Percentiles rank a stretch among this genome's conserved stretches.
phyloP scores from a whole-genome alignment of 352 stramenopile species.

The Proteromonas lacertae region DNA sequence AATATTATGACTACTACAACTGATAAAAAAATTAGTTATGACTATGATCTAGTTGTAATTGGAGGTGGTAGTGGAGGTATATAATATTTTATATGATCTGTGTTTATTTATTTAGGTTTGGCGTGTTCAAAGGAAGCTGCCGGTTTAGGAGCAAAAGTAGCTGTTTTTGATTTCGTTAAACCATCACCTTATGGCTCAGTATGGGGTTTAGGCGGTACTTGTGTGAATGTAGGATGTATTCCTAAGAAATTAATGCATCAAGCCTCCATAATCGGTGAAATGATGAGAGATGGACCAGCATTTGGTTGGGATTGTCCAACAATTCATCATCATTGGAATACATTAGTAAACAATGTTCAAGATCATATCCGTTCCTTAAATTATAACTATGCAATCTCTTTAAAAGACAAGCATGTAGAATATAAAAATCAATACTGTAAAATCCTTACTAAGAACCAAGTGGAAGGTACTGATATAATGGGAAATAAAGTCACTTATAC shows the following conservation, averaged over 20 bases:
- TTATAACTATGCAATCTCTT: slow-evolving; percentile 85
- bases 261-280: slow-evolving; percentile 49
- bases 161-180: slow-evolving; percentile 74
- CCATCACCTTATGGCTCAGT: slow-evolving; percentile 9
- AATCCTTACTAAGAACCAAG: slow-evolving; percentile 22
- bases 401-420: slow-evolving; percentile 65
- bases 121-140: slow-evolving; percentile 71
- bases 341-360: slow-evolving; percentile 56
- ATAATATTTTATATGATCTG: too few species aligned
- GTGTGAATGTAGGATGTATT: too few species aligned
- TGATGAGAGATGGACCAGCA: slow-evolving; percentile 30
- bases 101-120: too few species aligned
- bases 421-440: slow-evolving; percentile 48
- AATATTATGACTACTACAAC: too few species aligned
- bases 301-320: slow-evolving; percentile 34
- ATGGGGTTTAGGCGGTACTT: not conserved
- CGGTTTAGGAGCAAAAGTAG: slow-evolving; percentile 57
- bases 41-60: slow-evolving; percentile 39
- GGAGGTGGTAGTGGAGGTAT: slow-evolving; percentile 27
- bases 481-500: slow-evolving; percentile 37
- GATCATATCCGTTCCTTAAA: slow-evolving; percentile 89
- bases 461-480: slow-evolving; percentile 55
- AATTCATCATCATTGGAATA: slow-evolving; percentile 42
- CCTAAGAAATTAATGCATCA: slow-evolving; percentile 97
- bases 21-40: too few species aligned